Evolutionary conservation across 2,329 filamentous ascomycete genomes (phyloP), one percentile per base, ranked within the genome.

Genomic region (Neophaeococcomyces aloes): DNA sequence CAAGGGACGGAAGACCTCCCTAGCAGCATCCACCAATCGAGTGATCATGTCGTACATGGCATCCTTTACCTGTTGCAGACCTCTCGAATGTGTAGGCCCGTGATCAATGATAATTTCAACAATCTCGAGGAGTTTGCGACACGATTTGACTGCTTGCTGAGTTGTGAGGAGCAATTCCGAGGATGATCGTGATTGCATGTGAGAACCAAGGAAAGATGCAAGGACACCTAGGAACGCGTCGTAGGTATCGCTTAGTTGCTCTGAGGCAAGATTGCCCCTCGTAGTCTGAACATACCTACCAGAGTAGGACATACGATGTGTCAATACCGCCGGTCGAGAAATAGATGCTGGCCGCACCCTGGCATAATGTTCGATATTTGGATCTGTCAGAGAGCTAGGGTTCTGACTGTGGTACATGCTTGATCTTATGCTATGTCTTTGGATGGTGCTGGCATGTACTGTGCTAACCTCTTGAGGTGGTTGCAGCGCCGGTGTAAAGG

Each of bases 171-270:
- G 78, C 38, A 96, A 72, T 60, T 94, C 87, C 1, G 83, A 78
- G 7, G 86, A 82, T 6, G 87, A 91, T 49, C 91, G 82, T n/a
- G 88, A 91, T 60, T 95, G 87, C 48, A 95, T 71, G 62, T 95
- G 86, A 44, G 95, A 74, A 13, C 91, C 91, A 59, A 96, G 89
- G 61, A 96, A 94, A 3, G 86, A 93, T 39, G 86, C 89, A 40
- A 98, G 76, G 58, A 88, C 83, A 5, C 88, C 91, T 42, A 98
- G 69, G 57, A 96, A 94, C 6, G 77, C 78, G 65, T 96, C 88
- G 65, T 95, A 87, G 39, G 80, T 83, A 38, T 75, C 71, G 56
- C 79, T 83, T 38, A 96, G 74, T 53, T 81, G 81, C 61, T 88
- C 83, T 2, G 88, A 94, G 27, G 91, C 85, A 47, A 95, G 71